phyloP scores from a whole-genome alignment of 2,329 filamentous ascomycete genomes.

The Penicillium hordei region DNA sequence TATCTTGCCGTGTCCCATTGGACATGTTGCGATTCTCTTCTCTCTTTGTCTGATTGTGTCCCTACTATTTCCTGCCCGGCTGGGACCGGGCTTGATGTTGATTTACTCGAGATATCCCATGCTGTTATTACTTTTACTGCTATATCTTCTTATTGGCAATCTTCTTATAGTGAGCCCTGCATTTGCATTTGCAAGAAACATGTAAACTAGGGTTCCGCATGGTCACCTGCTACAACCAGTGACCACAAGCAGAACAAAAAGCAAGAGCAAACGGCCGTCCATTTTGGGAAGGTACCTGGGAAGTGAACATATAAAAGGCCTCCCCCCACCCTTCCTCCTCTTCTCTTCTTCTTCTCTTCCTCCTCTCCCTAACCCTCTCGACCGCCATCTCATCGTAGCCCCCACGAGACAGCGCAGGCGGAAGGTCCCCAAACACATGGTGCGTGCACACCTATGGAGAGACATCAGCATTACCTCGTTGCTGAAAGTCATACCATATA shows the following conservation, averaged over 20 bases:
- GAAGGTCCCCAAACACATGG: neutral
- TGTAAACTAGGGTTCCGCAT: neutral
- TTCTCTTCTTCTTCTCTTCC: neutral
- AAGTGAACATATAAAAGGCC: neutral
- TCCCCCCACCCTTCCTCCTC: neutral
- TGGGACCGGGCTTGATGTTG: slow-evolving; percentile 7
- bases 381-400: neutral
- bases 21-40: slow-evolving; percentile 5
- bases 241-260: neutral
- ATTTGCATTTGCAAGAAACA: neutral
- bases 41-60: slow-evolving; percentile 13
- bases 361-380: neutral
- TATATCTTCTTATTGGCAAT: neutral
- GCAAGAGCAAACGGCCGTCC: neutral
- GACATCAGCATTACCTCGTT: too few species aligned
- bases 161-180: neutral
- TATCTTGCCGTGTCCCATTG: neutral
- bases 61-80: slow-evolving; percentile 2
- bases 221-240: neutral
- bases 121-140: slow-evolving; percentile 12
- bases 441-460: neutral
- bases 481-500: too few species aligned
- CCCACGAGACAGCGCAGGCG: neutral
- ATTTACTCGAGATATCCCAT: slow-evolving; percentile 25
- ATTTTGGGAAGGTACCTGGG: neutral